Percentiles rank a stretch among this genome's conserved stretches.
Conservation (phyloP, 345 rosid species). For the Mercurialis annua region DNA sequence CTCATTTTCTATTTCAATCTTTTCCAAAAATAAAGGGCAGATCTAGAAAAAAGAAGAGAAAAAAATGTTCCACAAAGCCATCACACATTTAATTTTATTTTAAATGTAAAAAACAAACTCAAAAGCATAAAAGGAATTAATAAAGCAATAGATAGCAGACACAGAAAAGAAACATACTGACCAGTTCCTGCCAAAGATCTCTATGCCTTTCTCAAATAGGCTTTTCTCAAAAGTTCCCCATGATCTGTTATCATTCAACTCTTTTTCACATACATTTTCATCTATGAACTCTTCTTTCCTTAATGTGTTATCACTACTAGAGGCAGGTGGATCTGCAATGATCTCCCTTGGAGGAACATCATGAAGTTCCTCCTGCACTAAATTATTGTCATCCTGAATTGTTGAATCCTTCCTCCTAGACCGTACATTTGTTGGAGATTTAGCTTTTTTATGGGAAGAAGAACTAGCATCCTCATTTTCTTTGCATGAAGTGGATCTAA, state of each 20-base stretch:
- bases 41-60: no score
- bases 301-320: conserved; percentile 45
- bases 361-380: conserved; percentile 38
- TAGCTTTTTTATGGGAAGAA: conserved; percentile 65
- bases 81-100: neutral
- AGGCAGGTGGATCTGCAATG: conserved; percentile 38
- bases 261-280: conserved; percentile 54
- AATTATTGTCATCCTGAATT: conserved; percentile 32
- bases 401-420: conserved; percentile 52
- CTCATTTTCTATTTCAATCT: no score
- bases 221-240: conserved; percentile 89
- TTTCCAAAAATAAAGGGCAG: no score
- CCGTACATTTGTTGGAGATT: conserved; percentile 47
- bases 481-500: conserved; percentile 46
- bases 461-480: conserved; percentile 79
- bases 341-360: conserved; percentile 39
- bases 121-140: conserved; percentile 2
- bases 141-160: neutral
- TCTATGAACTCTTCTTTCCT: conserved; percentile 67
- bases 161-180: conserved; percentile 23
- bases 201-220: conserved; percentile 86
- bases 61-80: neutral
- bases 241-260: conserved; percentile 44
- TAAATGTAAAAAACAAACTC: neutral
- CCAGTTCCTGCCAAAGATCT: conserved; percentile 97